Evolutionary conservation across 169 alveolate species (phyloP), one percentile per base, ranked within the genome.

Genomic region (Cryptosporidium viatorum): DNA sequence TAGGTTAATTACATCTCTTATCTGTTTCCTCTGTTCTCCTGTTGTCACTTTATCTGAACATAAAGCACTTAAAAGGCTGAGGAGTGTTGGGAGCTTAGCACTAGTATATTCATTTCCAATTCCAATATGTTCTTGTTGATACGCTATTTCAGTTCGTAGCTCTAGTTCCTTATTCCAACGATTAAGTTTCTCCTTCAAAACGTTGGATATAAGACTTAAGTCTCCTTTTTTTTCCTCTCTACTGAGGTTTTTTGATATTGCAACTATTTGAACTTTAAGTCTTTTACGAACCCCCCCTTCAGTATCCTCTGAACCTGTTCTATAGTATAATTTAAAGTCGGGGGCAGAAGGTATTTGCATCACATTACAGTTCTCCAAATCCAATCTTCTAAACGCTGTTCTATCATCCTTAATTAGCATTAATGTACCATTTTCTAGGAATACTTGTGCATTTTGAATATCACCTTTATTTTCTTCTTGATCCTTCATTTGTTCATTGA

Each of bases 1-100:
- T 80, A 94, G 95, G 7, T 97, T 94, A 1, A 96, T 96, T 21
- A 94, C 92, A 26, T 96, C 97, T 37, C 98, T 86, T 45, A 96
- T 96, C 89, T 96, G 94, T 75, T 94, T 95, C n/a, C 98, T 85
- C 93, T 96, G 98, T 65, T 95, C 96, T 8, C 96, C 96, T 3
- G 98, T 96, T 1, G 98, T 96, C 43, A 95, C 91, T 55, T 94
- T 93, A 65, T 95, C 96, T 65, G 94, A 94, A 50, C 97, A 96
- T 69, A 96, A 70, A 37, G 93, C 97, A 71, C 93, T 96, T 39
- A 96, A 91, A 91, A 96, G 71, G 59, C 93, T 94, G 67, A 96
- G 94, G n/a, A 96, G 84, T 35, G 97, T 96, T 29, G 97, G 97
- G 37, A 80, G 55, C n/a, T 96, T 89, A 59, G 62, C 74, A 16